Percentiles rank a stretch among this genome's conserved stretches.
phyloP scores from a whole-genome alignment of 1,139 yeast species.

The Pichia cactophila region DNA sequence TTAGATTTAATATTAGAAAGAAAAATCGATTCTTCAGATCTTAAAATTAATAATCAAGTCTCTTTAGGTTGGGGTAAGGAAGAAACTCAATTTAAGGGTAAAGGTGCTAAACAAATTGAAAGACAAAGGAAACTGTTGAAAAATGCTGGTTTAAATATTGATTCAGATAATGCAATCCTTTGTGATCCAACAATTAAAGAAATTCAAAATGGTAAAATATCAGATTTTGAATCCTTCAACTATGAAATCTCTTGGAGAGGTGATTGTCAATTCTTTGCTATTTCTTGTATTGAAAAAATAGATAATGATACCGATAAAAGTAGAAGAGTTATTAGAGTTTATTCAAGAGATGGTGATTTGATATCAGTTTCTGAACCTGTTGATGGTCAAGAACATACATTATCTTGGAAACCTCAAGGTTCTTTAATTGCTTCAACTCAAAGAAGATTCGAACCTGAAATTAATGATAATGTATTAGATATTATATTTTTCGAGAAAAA shows the following conservation, averaged over 20 bases:
- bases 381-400: constrained; percentile 63
- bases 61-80: constrained; percentile 98
- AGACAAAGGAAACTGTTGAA: constrained; percentile 53
- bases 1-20: constrained; percentile 78
- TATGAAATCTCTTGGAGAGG: constrained; percentile 84
- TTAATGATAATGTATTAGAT: constrained; percentile 40
- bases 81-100: constrained; percentile 95
- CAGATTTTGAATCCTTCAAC: constrained; percentile 42
- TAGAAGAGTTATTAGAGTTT: constrained; percentile 80
- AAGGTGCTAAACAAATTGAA: constrained; percentile 79
- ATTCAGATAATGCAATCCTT: constrained; percentile 47
- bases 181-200: constrained; percentile 90
- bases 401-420: constrained; percentile 92
- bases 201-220: constrained; percentile 60
- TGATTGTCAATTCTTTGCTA: constrained; percentile 77
- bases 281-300: constrained; percentile 53
- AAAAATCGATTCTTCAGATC: constrained; percentile 51
- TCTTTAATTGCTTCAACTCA: constrained; percentile 79
- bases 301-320: constrained; percentile 30
- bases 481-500: constrained; percentile 85
- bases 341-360: constrained; percentile 67
- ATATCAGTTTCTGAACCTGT: constrained; percentile 89
- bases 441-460: constrained; percentile 43
- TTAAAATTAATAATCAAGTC: constrained; percentile 68
- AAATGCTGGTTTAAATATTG: constrained; percentile 54